Evolutionary conservation across 73 alveolate genomes (phyloP), one percentile per base, ranked within the genome.

Genomic region (Paramecium primaurelia): DNA sequence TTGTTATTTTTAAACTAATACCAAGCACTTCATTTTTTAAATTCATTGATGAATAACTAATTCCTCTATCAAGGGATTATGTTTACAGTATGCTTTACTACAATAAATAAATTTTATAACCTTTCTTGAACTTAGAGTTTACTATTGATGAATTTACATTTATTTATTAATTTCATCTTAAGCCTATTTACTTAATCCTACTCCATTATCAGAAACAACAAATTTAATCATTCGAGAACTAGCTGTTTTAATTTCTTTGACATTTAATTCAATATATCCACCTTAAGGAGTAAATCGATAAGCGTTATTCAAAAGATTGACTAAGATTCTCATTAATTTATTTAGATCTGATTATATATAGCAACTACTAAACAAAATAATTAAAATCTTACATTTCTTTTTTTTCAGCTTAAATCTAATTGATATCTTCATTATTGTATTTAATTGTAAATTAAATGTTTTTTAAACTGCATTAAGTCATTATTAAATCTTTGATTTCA

Each of bases 201-300:
- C 26, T 16, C 88, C 88, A n/a, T 25, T 75, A 42, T 75, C 88
- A 4, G 64, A 75, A 6, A 75, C 60, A 11, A 18, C 22, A 42
- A 75, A 75, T 36, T 26, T 38, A 30, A 75, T 36, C 58, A 38
- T 38, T 36, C 88, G 38, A 30, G 88, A 38, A 42, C 60, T 42
- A 37, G 38, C 32, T 34, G 58, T 75, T 16, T 75, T 36, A n/a
- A 75, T 38, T 75, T 75, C 88, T 8, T 75, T 38, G 9, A 75
- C 60, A 12, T 37, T 42, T 75, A 75, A 75, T 38, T 38, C 88
- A 36, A 80, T 80, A 3, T 18, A 44, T 12, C 91, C 91, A 3
- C 91, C 91, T 80, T 42, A 44, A 42, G 32, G 71, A 42, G 91
- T 80, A 25, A 20, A 80, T 44, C 91, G n/a, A 45, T 80, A 80